These are phyloP conservation scores for Diversispora eburnea DNA, from an alignment of 192 early-diverging fungal species.

Conservation along the genomic window DNA sequence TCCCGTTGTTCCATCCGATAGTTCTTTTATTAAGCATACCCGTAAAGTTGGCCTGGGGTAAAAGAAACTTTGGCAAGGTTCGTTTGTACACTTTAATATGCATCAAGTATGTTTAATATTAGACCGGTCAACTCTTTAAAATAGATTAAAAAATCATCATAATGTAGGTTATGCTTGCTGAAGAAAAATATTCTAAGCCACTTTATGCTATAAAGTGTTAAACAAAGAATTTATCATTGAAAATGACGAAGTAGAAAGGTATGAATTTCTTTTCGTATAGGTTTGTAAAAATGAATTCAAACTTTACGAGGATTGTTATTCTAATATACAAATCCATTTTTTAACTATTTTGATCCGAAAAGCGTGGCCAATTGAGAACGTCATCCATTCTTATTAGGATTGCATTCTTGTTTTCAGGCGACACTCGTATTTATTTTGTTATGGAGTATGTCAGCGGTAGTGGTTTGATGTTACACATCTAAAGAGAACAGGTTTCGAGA, in stretches of 20 bases:
- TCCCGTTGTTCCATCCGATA: not conserved
- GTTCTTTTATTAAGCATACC: slow-evolving; percentile 19
- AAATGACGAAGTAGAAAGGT: slow-evolving; percentile 95
- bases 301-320: not conserved
- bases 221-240: slow-evolving; percentile 98
- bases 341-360: slow-evolving; percentile 64
- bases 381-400: slow-evolving; percentile 93
- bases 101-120: too few species aligned
- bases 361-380: slow-evolving; percentile 88
- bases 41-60: slow-evolving; percentile 83
- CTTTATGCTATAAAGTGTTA: slow-evolving; percentile 94
- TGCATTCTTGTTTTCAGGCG: slow-evolving; percentile 98
- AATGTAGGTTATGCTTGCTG: slow-evolving; percentile 85
- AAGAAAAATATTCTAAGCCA: slow-evolving; percentile 77
- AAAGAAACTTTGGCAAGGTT: slow-evolving; percentile 98
- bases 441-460: slow-evolving; percentile 98
- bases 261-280: not conserved
- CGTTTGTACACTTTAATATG: not conserved
- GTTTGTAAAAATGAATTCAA: not conserved
- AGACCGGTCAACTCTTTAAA: too few species aligned
- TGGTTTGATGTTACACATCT: slow-evolving; percentile 98
- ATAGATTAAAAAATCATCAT: not conserved
- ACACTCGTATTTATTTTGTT: slow-evolving; percentile 93
- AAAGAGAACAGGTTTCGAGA: slow-evolving; percentile 59
- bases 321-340: not conserved